Conservation (phyloP, 164 flowering plant species). For the Litsea cubeba region DNA sequence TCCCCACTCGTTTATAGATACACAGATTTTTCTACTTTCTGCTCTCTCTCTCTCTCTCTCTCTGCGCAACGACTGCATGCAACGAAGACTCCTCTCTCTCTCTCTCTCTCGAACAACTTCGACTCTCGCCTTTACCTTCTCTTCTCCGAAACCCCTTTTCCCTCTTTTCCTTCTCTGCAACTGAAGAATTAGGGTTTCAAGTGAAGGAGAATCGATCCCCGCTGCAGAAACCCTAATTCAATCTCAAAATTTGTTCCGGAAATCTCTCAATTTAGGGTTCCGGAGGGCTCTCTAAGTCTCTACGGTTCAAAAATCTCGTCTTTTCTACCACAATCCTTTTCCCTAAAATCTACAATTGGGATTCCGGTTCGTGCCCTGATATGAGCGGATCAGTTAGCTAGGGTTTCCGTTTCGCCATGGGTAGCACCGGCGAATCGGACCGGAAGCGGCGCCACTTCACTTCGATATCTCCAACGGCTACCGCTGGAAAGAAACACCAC, state of each 20-base stretch:
- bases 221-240: neutral
- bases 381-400: slow-evolving; percentile 14
- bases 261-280: neutral
- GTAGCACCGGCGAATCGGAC: slow-evolving; percentile 88
- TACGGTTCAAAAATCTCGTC: neutral
- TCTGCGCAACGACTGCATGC: neutral
- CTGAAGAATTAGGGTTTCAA: neutral
- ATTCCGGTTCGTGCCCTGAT: slow-evolving; percentile 6
- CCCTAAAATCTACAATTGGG: neutral
- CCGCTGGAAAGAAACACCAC: slow-evolving; percentile 52
- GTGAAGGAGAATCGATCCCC: neutral
- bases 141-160: neutral
- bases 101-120: neutral
- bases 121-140: neutral
- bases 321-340: neutral
- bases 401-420: slow-evolving; percentile 42
- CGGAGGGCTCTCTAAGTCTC: neutral
- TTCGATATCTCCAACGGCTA: slow-evolving; percentile 66
- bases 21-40: neutral
- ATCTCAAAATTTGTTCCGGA: neutral
- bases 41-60: neutral
- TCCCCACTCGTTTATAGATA: neutral
- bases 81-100: neutral
- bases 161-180: neutral
- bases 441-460: slow-evolving; percentile 75